Percentiles rank a stretch among this genome's conserved stretches.
Conservation (phyloP, 345 rosid species). For the Gossypium ekmanianum region DNA sequence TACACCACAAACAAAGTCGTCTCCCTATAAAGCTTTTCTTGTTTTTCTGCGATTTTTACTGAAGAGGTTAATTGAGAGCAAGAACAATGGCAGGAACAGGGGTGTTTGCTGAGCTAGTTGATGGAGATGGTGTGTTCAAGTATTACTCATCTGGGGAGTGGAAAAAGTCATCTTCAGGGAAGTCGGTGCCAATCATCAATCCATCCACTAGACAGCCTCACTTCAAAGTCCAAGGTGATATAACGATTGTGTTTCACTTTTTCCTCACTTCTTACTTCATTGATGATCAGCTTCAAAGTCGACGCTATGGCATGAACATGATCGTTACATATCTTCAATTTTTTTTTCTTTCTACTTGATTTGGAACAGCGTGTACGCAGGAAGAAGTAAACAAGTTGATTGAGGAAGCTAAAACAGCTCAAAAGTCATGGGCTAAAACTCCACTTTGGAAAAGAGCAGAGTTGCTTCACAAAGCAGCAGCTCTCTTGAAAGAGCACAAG, state of each 20-base stretch:
- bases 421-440: conserved; percentile 7
- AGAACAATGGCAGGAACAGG: background rate
- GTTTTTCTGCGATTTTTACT: background rate
- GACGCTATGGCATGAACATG: background rate
- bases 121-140: conserved; percentile 7
- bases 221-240: conserved; percentile 5
- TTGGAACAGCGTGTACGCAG: conserved; percentile 3
- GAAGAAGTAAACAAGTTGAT: conserved; percentile 1
- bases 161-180: conserved; percentile 2
- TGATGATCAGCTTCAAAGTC: background rate
- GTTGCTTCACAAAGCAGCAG: conserved; percentile 10
- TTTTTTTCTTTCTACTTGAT: background rate
- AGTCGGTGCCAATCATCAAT: conserved; percentile 3
- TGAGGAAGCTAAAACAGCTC: background rate
- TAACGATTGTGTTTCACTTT: background rate
- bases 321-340: background rate
- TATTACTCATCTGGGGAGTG: background rate
- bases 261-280: background rate
- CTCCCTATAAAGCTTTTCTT: background rate
- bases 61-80: background rate
- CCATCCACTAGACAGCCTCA: conserved; percentile 1
- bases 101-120: conserved; percentile 5
- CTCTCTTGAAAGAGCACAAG: conserved; percentile 40
- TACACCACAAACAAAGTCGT: background rate
- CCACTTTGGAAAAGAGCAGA: conserved; percentile 9